Base-by-base conservation (phyloP, 225 moss, liverwort and hornwort species). In the Marchantia paleacea region DNA sequence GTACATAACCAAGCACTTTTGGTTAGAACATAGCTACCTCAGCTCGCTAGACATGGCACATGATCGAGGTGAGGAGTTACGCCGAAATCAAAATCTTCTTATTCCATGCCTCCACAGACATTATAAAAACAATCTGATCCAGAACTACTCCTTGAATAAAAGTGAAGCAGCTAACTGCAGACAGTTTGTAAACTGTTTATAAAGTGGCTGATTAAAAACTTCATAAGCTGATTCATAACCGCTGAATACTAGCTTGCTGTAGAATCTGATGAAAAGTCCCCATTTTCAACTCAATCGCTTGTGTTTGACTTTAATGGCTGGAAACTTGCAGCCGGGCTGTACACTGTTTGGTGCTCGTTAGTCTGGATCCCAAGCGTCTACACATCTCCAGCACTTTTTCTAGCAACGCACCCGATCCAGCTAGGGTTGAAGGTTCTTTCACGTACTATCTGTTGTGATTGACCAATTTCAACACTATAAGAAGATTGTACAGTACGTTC, bases 1-100 rank as follows among this genome's bases (percentile, higher is more conserved):
- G 47, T 91, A 92, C 72, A 89, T 92, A 82, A 91, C 85, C 87
- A 91, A 89, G 86, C 90, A 90, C 87, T 92, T 91, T 77, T 92
- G 92, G 91, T 86, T 85, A 48, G 92, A 91, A 80, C 84, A 89
- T 69, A 85, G 88, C 66, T 92, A 88, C 84, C 88, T 86, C 84
- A 88, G 88, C 83, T 92, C 92, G 26, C 84, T 83, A 88, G 92
- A 92, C 76, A 91, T 91, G 81, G 88, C 90, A 75, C 87, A 89
- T 76, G 89, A 91, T 85, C 88, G 92, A 84, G 91, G 91, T 89
- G 76, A 75, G 76, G 16, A 18, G 5, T 39, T 39, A 2, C 39
- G 3, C 39, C 3, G 39, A 39, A 39, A 25, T 49, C 55, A 51
- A 16, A 76, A 53, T n/a, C 15, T 55, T 52, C 55, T 30, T 13